A percentile compares a stretch with the other conserved stretches of the same genome.
Evolutionary conservation across 495 filamentous ascomycete species (phyloP).

Genomic region (Xylaria palmicola): DNA sequence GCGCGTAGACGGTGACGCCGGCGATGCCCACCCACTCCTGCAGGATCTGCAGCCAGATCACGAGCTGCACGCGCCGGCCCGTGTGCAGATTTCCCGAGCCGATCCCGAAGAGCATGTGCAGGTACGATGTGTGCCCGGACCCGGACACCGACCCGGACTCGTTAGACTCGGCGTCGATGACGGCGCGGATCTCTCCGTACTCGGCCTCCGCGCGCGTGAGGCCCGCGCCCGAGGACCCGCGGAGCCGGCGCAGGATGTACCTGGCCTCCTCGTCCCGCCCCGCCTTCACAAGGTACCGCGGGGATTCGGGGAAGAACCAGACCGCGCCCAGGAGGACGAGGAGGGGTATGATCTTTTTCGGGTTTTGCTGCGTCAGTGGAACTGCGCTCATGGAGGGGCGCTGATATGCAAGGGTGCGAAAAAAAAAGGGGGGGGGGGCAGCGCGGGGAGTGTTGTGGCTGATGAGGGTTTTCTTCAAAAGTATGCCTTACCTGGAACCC

Average conservation of each 20-base stretch:
- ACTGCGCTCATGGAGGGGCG: not conserved
- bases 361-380: not conserved
- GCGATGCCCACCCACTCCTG: slow-evolving; percentile 75
- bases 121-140: slow-evolving; percentile 55
- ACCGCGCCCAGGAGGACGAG: slow-evolving; percentile 50
- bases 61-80: slow-evolving; percentile 64
- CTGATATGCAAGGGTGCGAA: too few relatives aligned
- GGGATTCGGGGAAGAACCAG: slow-evolving; percentile 67
- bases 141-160: too few relatives aligned
- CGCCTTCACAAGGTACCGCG: slow-evolving; percentile 63
- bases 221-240: slow-evolving; percentile 58
- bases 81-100: slow-evolving; percentile 64
- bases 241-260: slow-evolving; percentile 60
- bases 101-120: slow-evolving; percentile 63
- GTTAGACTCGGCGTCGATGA: slow-evolving; percentile 51
- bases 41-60: slow-evolving; percentile 72
- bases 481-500: slow-evolving; percentile 53
- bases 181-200: slow-evolving; percentile 61
- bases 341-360: slow-evolving; percentile 53
- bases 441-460: too few relatives aligned
- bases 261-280: slow-evolving; percentile 61
- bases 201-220: slow-evolving; percentile 56
- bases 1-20: slow-evolving; percentile 64
- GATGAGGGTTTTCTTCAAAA: not conserved
- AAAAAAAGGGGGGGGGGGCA: too few relatives aligned